phyloP scores from a whole-genome alignment of 2,329 filamentous ascomycete genomes.

The Diplodia seriata region DNA sequence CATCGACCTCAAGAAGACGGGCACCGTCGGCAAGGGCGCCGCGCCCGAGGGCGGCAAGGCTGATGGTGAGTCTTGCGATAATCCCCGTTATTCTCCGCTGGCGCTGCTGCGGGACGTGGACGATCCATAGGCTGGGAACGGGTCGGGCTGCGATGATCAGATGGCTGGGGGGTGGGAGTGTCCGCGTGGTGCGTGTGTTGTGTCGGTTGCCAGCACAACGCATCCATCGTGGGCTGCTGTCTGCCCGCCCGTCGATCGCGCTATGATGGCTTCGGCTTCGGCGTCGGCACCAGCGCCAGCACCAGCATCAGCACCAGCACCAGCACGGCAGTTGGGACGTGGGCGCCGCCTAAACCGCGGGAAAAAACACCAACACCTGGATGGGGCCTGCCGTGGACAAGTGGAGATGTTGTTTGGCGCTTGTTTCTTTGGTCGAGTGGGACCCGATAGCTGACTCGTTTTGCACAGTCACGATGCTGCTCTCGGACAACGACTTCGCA shows the following conservation, averaged over 20 bases:
- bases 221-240: neutral
- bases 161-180: slow-evolving; percentile 4
- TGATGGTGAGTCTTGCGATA: slow-evolving; percentile 66
- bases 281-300: slow-evolving; percentile 18
- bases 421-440: neutral
- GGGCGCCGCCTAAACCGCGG: slow-evolving; percentile 1
- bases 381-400: neutral
- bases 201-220: slow-evolving; percentile 6
- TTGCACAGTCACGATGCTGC: slow-evolving; percentile 72
- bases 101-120: neutral
- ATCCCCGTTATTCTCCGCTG: neutral
- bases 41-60: slow-evolving; percentile 76
- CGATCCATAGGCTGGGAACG: neutral
- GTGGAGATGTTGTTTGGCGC: neutral
- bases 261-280: slow-evolving; percentile 12
- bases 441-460: slow-evolving; percentile 16
- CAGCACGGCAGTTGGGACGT: no score
- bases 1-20: slow-evolving; percentile 92
- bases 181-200: slow-evolving; percentile 3
- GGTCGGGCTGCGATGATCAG: neutral
- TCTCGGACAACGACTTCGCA: slow-evolving; percentile 86
- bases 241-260: neutral
- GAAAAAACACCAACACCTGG: neutral
- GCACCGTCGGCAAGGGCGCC: slow-evolving; percentile 77
- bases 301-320: no score